Evolutionary conservation across 2,329 filamentous ascomycete genomes (phyloP).

Genomic region (Aureobasidium sp.): DNA sequence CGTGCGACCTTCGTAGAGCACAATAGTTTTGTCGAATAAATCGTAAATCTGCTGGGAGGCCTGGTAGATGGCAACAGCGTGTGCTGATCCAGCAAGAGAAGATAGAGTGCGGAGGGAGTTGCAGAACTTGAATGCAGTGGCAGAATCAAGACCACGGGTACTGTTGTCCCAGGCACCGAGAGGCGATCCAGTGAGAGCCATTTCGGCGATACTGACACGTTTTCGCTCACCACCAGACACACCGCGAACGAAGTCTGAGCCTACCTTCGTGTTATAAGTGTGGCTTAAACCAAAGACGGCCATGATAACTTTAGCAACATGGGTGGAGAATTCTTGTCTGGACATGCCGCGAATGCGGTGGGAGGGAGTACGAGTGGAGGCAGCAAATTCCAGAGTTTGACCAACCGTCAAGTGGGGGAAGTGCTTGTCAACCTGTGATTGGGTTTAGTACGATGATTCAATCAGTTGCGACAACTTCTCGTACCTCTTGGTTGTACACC

Average conservation of each 20-base stretch:
- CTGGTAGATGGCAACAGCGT: conserved; percentile 54
- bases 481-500: conserved; percentile 41
- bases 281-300: conserved; percentile 48
- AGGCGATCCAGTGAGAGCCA: conserved; percentile 35
- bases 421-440: conserved; percentile 36
- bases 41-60: conserved; percentile 49
- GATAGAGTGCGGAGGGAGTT: conserved; percentile 46
- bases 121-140: conserved; percentile 54
- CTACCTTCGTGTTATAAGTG: conserved; percentile 50
- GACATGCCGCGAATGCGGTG: conserved; percentile 52
- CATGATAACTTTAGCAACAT: conserved; percentile 45
- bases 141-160: conserved; percentile 47
- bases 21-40: conserved; percentile 66
- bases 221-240: conserved; percentile 53
- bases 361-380: conserved; percentile 45
- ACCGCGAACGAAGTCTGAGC: conserved; percentile 54
- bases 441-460: too few relatives aligned
- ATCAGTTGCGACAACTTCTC: not conserved
- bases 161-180: conserved; percentile 42
- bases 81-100: conserved; percentile 43
- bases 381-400: conserved; percentile 51
- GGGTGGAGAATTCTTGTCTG: conserved; percentile 49
- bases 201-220: conserved; percentile 55
- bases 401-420: conserved; percentile 53
- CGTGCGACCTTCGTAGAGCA: conserved; percentile 69